A percentile compares a stretch with the other conserved stretches of the same genome.
Conservation (phyloP, 225 moss, liverwort and hornwort genomes). For the Polytrichum formosum region DNA sequence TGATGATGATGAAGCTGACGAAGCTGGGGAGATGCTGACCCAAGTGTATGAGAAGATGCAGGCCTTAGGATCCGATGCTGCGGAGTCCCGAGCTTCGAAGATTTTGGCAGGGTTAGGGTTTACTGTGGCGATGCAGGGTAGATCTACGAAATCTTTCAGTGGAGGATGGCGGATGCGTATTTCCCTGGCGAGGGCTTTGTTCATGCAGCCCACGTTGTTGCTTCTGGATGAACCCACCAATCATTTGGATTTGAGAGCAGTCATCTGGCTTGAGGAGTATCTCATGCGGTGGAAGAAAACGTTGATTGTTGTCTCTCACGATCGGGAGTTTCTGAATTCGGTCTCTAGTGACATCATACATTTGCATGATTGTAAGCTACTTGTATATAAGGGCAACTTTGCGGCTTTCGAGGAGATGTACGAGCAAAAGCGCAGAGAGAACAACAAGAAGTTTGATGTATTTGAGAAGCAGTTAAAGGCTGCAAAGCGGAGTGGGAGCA, state of each 20-base stretch:
- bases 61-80: conserved; percentile 73
- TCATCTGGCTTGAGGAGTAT: conserved; percentile 97
- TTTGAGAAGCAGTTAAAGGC: conserved; percentile 96
- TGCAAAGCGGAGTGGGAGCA: conserved; percentile 88
- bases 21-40: conserved; percentile 65
- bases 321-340: conserved; percentile 88
- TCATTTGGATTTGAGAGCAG: conserved; percentile 93
- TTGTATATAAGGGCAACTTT: conserved; percentile 92
- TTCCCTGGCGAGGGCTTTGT: conserved; percentile 86
- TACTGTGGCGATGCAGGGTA: conserved; percentile 77
- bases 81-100: conserved; percentile 83
- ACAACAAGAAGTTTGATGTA: conserved; percentile 81
- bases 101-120: conserved; percentile 93
- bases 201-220: conserved; percentile 87
- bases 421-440: conserved; percentile 86
- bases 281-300: conserved; percentile 98
- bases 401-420: conserved; percentile 90
- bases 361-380: conserved; percentile 80
- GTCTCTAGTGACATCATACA: conserved; percentile 92
- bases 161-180: conserved; percentile 99
- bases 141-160: conserved; percentile 87
- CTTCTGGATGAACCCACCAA: conserved; percentile 96
- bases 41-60: conserved; percentile 82
- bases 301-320: conserved; percentile 91
- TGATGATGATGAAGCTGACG: conserved; percentile 38